Percentiles rank a stretch among this genome's conserved stretches.
Evolutionary conservation across 495 filamentous ascomycete species (phyloP).

Genomic region (Penicillium argentinense): DNA sequence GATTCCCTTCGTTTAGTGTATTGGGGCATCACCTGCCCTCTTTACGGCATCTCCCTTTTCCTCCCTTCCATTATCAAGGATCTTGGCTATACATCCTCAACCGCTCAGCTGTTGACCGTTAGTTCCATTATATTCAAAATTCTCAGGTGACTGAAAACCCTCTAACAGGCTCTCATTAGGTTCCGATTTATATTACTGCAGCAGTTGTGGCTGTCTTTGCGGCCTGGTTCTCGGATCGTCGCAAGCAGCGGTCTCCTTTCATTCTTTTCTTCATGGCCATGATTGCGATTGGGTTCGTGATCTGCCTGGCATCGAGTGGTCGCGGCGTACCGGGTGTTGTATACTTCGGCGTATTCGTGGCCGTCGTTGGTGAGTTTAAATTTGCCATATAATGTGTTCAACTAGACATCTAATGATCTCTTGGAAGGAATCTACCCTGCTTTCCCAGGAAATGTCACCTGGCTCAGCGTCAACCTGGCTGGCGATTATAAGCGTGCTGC

Average conservation of each 20-base stretch:
- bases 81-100: conserved; percentile 60
- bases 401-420: not conserved
- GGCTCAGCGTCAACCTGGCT: conserved; percentile 70
- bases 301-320: conserved; percentile 44
- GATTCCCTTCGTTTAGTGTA: conserved; percentile 39
- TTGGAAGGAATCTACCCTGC: conserved; percentile 40
- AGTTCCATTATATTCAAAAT: not conserved
- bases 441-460: conserved; percentile 66
- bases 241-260: conserved; percentile 61
- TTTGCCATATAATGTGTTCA: conserved; percentile 23
- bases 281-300: conserved; percentile 66
- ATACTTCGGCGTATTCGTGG: conserved; percentile 74
- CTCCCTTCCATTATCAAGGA: conserved; percentile 71
- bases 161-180: conserved; percentile 1
- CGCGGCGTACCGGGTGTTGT: conserved; percentile 59
- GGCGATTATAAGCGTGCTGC: conserved; percentile 69
- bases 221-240: conserved; percentile 60
- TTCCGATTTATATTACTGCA: conserved; percentile 65
- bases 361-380: conserved; percentile 62
- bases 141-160: no score
- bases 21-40: conserved; percentile 63
- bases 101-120: conserved; percentile 66
- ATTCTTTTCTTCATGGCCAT: conserved; percentile 60
- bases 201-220: conserved; percentile 57
- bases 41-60: conserved; percentile 74